Conservation (phyloP, 768 basidiomycete genomes). For the Pleurotus pulmonarius region DNA sequence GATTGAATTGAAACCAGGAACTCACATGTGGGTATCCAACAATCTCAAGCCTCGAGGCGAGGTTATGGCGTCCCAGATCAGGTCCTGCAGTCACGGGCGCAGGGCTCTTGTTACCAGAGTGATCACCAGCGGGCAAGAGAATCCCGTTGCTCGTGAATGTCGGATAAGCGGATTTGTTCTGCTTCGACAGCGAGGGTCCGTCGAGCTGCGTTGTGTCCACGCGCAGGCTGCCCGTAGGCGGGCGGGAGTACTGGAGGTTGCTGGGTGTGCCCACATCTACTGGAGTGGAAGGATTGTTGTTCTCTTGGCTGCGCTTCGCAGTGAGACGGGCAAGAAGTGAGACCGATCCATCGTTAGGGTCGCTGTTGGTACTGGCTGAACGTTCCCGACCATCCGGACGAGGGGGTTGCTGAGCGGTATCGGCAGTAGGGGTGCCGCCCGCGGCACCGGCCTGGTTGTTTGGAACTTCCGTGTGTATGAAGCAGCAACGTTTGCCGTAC, state of each 20-base stretch:
- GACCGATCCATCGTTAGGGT: constrained; percentile 67
- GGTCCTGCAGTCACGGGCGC: constrained; percentile 84
- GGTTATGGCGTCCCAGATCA: constrained; percentile 74
- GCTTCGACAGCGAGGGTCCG: constrained; percentile 47
- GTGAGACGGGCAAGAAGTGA: constrained; percentile 79
- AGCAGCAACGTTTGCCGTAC: constrained; percentile 90
- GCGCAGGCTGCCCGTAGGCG: constrained; percentile 66
- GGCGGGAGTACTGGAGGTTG: constrained; percentile 52
- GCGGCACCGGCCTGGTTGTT: constrained; percentile 55
- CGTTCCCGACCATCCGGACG: constrained; percentile 57
- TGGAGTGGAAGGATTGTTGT: constrained; percentile 45
- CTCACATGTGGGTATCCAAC: constrained; percentile 69
- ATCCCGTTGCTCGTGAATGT: constrained; percentile 60
- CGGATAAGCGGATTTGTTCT: constrained; percentile 87
- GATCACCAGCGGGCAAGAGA: constrained; percentile 55
- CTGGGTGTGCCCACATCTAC: constrained; percentile 45
- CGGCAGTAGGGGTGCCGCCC: constrained; percentile 28
- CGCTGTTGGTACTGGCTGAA: constrained; percentile 73
- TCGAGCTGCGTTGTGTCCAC: constrained; percentile 72
- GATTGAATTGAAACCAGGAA: neutral
- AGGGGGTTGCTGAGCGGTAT: constrained; percentile 49
- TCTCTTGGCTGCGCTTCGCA: constrained; percentile 56
- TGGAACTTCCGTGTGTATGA: constrained; percentile 88
- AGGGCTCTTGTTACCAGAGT: constrained; percentile 61
- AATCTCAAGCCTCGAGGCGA: constrained; percentile 62